These are phyloP conservation scores for Phlyctochytrium planicorne DNA, from an alignment of 192 early-diverging fungal genomes.

Conservation along the genomic window DNA sequence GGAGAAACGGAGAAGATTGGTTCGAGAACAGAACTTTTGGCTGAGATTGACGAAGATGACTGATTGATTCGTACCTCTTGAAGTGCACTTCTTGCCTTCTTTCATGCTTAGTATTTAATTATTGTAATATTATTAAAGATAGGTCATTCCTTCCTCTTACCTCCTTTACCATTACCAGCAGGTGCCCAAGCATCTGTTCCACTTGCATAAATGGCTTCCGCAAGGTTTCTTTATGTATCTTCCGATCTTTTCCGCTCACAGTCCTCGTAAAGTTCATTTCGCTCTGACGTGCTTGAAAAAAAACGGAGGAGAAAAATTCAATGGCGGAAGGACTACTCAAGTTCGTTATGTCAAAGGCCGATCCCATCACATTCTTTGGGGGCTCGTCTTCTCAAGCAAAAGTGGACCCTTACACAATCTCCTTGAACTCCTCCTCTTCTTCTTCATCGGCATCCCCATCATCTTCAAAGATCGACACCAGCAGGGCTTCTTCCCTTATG, in stretches of 20 bases:
- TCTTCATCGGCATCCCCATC: background rate
- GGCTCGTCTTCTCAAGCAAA: background rate
- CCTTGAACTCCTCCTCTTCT: background rate
- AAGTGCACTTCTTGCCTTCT: too few species aligned
- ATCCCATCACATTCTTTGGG: constrained; percentile 4
- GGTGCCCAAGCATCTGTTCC: too few species aligned
- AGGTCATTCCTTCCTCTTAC: too few species aligned
- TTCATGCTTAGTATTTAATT: too few species aligned
- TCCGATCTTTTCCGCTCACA: background rate
- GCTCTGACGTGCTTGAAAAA: background rate
- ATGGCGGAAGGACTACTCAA: background rate
- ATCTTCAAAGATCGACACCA: background rate
- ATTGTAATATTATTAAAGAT: too few species aligned
- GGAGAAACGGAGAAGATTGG: too few species aligned
- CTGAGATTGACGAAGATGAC: too few species aligned
- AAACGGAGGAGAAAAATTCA: background rate
- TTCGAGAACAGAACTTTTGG: too few species aligned
- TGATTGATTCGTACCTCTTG: too few species aligned
- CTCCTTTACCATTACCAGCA: too few species aligned
- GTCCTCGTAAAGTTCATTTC: background rate
- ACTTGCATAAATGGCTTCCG: too few species aligned
- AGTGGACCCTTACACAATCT: constrained; percentile 1
- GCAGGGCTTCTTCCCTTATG: background rate
- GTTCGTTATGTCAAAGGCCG: background rate
- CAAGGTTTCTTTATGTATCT: too few species aligned